Conservation (phyloP, 1,139 yeast species). For the Diutina scorzettiae region DNA sequence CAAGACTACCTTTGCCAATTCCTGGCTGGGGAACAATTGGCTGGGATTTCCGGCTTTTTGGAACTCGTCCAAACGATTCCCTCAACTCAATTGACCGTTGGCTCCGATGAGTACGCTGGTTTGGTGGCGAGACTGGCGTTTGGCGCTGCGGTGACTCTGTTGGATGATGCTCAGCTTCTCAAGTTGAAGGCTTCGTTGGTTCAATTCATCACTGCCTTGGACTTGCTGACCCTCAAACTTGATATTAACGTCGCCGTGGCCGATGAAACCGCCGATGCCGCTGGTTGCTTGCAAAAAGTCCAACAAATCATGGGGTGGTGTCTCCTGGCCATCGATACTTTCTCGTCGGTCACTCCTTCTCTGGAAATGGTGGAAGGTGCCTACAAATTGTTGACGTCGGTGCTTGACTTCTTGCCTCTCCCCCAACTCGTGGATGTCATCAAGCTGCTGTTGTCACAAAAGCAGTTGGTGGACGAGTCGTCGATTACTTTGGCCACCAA, state of each 20-base stretch:
- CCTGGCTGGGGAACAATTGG: constrained; percentile 54
- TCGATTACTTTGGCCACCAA: constrained; percentile 35
- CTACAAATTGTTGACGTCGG: constrained; percentile 42
- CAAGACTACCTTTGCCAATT: constrained; percentile 59
- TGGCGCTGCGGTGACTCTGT: constrained; percentile 46
- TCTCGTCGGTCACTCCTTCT: constrained; percentile 10
- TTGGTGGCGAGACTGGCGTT: constrained; percentile 48
- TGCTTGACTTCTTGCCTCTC: constrained; percentile 65
- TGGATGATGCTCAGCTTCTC: constrained; percentile 36
- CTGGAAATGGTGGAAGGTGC: constrained; percentile 17
- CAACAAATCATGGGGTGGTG: constrained; percentile 29
- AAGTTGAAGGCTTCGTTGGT: constrained; percentile 40
- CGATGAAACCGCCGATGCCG: constrained; percentile 19
- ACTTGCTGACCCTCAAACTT: constrained; percentile 30
- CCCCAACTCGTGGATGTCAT: constrained; percentile 58
- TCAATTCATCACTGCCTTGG: constrained; percentile 37
- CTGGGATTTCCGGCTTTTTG: constrained; percentile 44
- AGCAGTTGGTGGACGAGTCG: constrained; percentile 13
- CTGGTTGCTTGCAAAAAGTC: constrained; percentile 27
- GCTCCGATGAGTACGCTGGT: constrained; percentile 23
- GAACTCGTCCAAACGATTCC: constrained; percentile 45
- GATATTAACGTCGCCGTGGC: constrained; percentile 50
- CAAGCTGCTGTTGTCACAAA: constrained; percentile 33
- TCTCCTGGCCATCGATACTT: constrained; percentile 24
- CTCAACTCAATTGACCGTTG: constrained; percentile 21